A percentile compares a stretch with the other conserved stretches of the same genome.
Conservation (phyloP, 2,329 filamentous ascomycete species). For the Fusarium algeriense region DNA sequence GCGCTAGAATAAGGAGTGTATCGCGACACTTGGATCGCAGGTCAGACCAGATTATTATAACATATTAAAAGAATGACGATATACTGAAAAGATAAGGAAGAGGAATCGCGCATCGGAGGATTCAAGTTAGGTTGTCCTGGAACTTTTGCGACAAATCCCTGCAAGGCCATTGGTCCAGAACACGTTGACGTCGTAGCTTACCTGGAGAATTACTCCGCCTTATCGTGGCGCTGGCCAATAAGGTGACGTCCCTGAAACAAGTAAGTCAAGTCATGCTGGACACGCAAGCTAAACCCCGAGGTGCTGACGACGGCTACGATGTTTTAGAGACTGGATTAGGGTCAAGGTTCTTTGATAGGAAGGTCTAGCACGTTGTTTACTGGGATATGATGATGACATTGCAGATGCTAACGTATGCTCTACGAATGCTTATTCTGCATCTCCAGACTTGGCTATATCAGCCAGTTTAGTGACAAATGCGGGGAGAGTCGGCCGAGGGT, state of each 20-base stretch:
- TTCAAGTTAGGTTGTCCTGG: conserved; percentile 21
- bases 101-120: conserved; percentile 5
- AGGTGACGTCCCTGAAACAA: not conserved
- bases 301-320: conserved; percentile 16
- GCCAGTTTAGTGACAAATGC: not conserved
- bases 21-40: not conserved
- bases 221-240: conserved; percentile 7
- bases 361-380: not conserved
- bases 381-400: not conserved
- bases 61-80: conserved; percentile 15
- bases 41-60: not conserved
- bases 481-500: not conserved
- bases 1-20: not conserved
- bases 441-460: not conserved
- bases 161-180: conserved; percentile 11
- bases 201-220: conserved; percentile 21
- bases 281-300: conserved; percentile 23
- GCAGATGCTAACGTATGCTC: not conserved
- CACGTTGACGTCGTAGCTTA: conserved; percentile 27
- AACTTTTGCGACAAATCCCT: conserved; percentile 31
- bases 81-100: not conserved
- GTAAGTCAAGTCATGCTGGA: not conserved
- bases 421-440: conserved; percentile 1
- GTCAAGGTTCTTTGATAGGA: not conserved
- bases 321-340: not conserved